These are phyloP conservation scores for Puccinellia tenuiflora DNA, from an alignment of 176 grass and related monocot species.

Conservation along the genomic window DNA sequence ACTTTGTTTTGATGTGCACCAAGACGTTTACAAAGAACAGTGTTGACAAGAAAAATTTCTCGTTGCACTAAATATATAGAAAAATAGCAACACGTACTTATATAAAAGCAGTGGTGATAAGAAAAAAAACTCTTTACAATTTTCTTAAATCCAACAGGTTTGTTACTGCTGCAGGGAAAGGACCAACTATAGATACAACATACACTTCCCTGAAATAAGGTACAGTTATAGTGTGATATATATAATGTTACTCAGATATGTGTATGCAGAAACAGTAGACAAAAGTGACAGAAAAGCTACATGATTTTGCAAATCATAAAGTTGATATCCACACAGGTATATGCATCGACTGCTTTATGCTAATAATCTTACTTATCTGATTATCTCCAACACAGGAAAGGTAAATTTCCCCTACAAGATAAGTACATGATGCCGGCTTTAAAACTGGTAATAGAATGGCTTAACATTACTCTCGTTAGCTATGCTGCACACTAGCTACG, in stretches of 20 bases:
- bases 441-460: background rate
- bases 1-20: background rate
- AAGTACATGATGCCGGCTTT: background rate
- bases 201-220: slow-evolving; percentile 94
- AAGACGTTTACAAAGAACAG: background rate
- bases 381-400: background rate
- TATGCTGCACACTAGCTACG: background rate
- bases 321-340: background rate
- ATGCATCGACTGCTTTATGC: background rate
- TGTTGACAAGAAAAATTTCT: slow-evolving; percentile 29
- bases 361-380: background rate
- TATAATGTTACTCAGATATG: background rate
- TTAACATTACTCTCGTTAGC: background rate
- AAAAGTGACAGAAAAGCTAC: slow-evolving; percentile 12
- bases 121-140: slow-evolving; percentile 61
- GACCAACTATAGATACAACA: slow-evolving; percentile 92
- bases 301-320: background rate
- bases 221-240: slow-evolving; percentile 8
- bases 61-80: background rate
- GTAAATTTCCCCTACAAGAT: background rate
- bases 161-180: slow-evolving; percentile 92
- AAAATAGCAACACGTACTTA: background rate
- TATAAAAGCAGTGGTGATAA: background rate
- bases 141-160: slow-evolving; percentile 92
- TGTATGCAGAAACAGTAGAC: background rate